Evolutionary conservation across 2,329 filamentous ascomycete genomes (phyloP), one percentile per base, ranked within the genome.

Genomic region (Trematosphaeria pertusa): DNA sequence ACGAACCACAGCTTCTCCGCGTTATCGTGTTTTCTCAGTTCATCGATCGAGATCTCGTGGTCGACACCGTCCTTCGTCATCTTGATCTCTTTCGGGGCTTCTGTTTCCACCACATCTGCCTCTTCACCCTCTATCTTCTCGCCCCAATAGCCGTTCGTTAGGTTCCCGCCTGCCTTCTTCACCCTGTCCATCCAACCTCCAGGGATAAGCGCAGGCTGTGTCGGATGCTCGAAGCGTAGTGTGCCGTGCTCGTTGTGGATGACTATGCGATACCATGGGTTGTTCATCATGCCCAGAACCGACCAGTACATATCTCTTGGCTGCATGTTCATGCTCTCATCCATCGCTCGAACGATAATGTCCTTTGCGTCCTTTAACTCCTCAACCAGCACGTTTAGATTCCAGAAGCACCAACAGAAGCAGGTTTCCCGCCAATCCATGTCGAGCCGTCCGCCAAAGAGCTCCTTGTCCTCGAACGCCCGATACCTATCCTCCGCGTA

Each of bases 271-370:
- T 88, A 97, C 92, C 92, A 97, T 0, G 90, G 89, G 61, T 96
- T 96, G 73, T 96, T 96, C 92, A 97, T 96, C 92, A 97, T 97
- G 0, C 92, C 91, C 30, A 96, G 75, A 2, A 96, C 91, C 50
- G 85, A 91, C 92, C 92, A 97, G 74, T 96, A 96, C 89, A 96
- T 94, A 62, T 97, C 92, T 51, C 89, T 81, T 4, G 92, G 92
- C 67, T 96, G 91, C 0, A 89, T 77, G 71, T 88, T 89, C 83
- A 96, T 87, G 43, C 87, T 83, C 56, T 96, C 92, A 59, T 97
- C 92, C 91, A 96, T 96, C 4, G 87, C 87, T 34, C 92, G 81
- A 4, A 96, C 85, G 63, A 95, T 80, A 28, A 97, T 84, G 61
- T 91, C 90, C 33, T 85, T 81, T 1, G 88, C 82, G 2, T 73